Conservation (phyloP, 345 rosid species). For the Clarkia xantiana region DNA sequence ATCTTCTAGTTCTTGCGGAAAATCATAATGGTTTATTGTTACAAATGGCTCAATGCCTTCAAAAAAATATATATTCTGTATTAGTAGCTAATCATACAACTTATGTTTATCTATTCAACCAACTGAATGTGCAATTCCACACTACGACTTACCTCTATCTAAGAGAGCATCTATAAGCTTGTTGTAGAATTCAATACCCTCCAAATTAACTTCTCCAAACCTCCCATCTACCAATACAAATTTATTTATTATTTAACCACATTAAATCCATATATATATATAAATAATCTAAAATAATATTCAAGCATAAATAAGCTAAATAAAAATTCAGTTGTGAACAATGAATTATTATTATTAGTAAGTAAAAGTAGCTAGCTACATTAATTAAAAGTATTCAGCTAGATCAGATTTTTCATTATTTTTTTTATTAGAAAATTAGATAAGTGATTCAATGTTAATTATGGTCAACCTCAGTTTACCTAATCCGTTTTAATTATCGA, state of each 20-base stretch:
- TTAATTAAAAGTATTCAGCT: neutral
- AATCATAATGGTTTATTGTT: constrained; percentile 15
- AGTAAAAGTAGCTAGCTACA: neutral
- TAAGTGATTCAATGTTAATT: too few species aligned
- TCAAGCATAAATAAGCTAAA: too few species aligned
- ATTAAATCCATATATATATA: too few species aligned
- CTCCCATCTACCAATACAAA: constrained; percentile 12
- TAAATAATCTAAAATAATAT: neutral
- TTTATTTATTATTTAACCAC: too few species aligned
- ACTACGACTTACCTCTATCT: constrained; percentile 7
- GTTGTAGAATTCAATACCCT: constrained; percentile 16
- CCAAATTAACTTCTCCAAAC: constrained; percentile 15
- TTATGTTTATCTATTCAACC: neutral
- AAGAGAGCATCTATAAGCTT: constrained; percentile 12
- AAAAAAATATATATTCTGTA: neutral
- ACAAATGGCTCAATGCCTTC: constrained; percentile 14
- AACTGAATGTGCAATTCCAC: neutral
- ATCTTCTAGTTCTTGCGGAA: constrained; percentile 13
- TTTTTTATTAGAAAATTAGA: too few species aligned
- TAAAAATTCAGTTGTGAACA: neutral
- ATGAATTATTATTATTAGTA: neutral
- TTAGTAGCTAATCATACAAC: neutral
- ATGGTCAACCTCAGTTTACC: too few species aligned
- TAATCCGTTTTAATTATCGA: too few species aligned
- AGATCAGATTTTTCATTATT: neutral